Conservation (phyloP, 495 filamentous ascomycete species). For the Talaromyces wortmannii region DNA sequence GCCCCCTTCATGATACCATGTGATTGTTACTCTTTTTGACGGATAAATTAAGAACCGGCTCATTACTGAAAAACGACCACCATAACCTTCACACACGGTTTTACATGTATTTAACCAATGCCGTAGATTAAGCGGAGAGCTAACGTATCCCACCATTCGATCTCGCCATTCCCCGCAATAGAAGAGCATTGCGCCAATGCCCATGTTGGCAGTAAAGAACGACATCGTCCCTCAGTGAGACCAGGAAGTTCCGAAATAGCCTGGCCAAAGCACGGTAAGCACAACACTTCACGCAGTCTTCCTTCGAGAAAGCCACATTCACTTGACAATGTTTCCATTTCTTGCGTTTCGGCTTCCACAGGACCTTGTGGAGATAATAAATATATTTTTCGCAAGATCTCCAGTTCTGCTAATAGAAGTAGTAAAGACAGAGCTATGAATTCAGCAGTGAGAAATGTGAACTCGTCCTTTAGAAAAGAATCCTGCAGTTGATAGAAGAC, state of each 20-base stretch:
- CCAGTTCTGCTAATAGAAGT: background rate
- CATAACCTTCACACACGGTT: background rate
- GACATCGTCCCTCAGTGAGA: conserved; percentile 7
- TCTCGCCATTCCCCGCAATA: background rate
- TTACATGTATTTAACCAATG: background rate
- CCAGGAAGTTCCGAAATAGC: conserved; percentile 2
- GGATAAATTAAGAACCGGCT: too few relatives aligned
- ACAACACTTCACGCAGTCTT: background rate
- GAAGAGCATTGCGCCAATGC: background rate
- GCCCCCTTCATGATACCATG: too few relatives aligned
- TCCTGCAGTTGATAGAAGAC: background rate
- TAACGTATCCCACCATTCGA: background rate
- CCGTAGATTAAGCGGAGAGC: background rate
- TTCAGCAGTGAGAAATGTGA: background rate
- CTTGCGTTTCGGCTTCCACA: background rate
- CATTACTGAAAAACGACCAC: too few relatives aligned
- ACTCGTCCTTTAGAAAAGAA: background rate
- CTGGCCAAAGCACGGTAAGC: conserved; percentile 4
- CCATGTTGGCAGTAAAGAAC: conserved; percentile 5
- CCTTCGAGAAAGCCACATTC: background rate
- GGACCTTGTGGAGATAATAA: background rate
- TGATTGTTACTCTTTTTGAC: too few relatives aligned
- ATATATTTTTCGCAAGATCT: background rate
- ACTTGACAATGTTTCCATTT: background rate
- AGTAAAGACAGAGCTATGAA: background rate